These are phyloP conservation scores for Aspergillus vadensis DNA, from an alignment of 2,329 filamentous ascomycete genomes.

Conservation along the genomic window DNA sequence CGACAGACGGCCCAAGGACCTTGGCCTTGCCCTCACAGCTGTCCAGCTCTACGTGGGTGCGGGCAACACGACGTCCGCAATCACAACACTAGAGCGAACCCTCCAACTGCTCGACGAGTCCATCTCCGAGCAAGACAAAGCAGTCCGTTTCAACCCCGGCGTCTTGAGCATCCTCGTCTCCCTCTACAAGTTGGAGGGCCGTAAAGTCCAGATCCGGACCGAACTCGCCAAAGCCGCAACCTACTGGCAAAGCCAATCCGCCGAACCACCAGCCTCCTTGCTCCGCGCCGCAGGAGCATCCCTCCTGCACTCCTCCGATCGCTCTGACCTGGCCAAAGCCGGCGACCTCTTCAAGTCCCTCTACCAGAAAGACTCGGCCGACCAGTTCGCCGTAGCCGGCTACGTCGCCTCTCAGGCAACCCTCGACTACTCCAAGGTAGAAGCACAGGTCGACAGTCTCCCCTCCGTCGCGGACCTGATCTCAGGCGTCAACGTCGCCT, in stretches of 20 bases:
- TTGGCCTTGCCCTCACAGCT: conserved; percentile 77
- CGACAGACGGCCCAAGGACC: conserved; percentile 73
- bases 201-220: conserved; percentile 68
- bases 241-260: conserved; percentile 72
- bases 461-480: conserved; percentile 46
- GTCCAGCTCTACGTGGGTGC: conserved; percentile 77
- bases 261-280: conserved; percentile 62
- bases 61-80: conserved; percentile 71
- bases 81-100: conserved; percentile 74
- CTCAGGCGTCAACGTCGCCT: conserved; percentile 44
- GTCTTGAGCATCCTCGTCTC: conserved; percentile 78
- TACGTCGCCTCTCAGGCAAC: conserved; percentile 80
- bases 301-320: conserved; percentile 72
- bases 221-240: conserved; percentile 77
- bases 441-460: conserved; percentile 41
- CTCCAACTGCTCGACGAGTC: conserved; percentile 70
- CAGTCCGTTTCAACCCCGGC: conserved; percentile 80
- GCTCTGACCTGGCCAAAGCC: conserved; percentile 69
- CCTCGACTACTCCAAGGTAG: conserved; percentile 39
- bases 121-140: conserved; percentile 57
- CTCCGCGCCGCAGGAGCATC: conserved; percentile 80
- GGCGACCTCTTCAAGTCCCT: conserved; percentile 77
- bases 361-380: conserved; percentile 62
- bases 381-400: conserved; percentile 74
- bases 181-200: conserved; percentile 75